These are phyloP conservation scores for Wallacemonas sp. DNA, from an alignment of 208 protist genomes.

Conservation along the genomic window DNA sequence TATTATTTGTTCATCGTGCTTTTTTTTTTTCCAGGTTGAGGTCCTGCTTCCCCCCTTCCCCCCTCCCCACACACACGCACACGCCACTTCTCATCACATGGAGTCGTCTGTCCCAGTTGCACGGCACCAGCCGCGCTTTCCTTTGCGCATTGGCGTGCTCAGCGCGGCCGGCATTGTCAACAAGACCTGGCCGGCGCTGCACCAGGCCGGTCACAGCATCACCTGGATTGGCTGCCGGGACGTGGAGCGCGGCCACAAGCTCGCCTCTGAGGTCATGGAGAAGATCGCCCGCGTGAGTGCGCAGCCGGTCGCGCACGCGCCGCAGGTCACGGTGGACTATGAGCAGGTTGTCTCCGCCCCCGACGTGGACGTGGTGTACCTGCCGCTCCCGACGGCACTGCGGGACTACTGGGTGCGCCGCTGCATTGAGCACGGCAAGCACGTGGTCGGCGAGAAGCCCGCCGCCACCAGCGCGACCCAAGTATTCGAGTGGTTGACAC, in stretches of 20 bases:
- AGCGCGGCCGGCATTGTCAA: constrained; percentile 27
- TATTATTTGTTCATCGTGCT: too few species aligned
- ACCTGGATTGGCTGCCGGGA: constrained; percentile 38
- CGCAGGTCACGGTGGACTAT: constrained; percentile 27
- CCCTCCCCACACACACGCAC: not conserved
- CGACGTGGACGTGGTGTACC: constrained; percentile 49
- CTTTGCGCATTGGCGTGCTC: constrained; percentile 39
- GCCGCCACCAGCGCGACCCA: constrained; percentile 21
- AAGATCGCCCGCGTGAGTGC: constrained; percentile 9
- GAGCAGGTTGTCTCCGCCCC: constrained; percentile 30
- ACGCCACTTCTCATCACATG: too few species aligned
- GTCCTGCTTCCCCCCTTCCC: not conserved
- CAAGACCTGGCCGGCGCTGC: constrained; percentile 36
- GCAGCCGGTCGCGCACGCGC: not conserved
- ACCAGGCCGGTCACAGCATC: constrained; percentile 34
- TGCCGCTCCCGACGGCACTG: constrained; percentile 33
- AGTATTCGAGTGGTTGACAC: constrained; percentile 34
- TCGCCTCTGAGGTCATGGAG: constrained; percentile 25
- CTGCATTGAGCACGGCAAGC: constrained; percentile 37
- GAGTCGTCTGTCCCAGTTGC: too few species aligned
- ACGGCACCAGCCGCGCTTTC: constrained; percentile 4
- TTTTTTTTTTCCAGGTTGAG: too few species aligned
- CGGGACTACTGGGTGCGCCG: constrained; percentile 38
- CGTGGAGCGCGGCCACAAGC: constrained; percentile 9
- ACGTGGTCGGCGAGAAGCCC: constrained; percentile 50